Evolutionary conservation across 2,329 filamentous ascomycete genomes (phyloP).

Genomic region (Phaeosphaeriaceae sp.): DNA sequence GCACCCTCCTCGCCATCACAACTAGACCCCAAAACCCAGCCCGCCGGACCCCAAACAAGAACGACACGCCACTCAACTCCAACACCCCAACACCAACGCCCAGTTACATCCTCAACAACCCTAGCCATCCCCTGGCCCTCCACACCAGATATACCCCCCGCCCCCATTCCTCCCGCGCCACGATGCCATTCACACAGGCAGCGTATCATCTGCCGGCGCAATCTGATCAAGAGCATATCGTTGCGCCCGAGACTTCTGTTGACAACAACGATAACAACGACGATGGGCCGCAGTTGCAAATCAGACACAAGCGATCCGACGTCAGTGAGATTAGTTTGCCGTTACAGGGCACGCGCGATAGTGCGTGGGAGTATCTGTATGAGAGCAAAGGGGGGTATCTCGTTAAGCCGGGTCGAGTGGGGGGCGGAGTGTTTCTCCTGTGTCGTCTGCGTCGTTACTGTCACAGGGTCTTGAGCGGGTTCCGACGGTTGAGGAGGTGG

Average conservation of each 20-base stretch:
- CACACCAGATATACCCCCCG: slow-evolving; percentile 12
- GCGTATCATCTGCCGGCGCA: slow-evolving; percentile 1
- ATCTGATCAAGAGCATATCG: too few species aligned
- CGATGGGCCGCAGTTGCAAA: too few species aligned
- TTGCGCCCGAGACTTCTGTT: too few species aligned
- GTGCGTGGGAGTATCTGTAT: slow-evolving; percentile 24
- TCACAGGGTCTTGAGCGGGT: neutral
- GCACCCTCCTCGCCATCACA: slow-evolving; percentile 1
- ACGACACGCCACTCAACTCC: neutral
- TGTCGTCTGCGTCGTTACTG: too few species aligned
- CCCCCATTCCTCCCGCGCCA: slow-evolving; percentile 6
- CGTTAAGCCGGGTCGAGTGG: neutral
- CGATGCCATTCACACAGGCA: neutral
- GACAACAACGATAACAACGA: slow-evolving; percentile 1
- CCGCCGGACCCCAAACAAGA: neutral
- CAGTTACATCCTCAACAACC: slow-evolving; percentile 1
- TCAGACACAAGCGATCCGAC: slow-evolving; percentile 12
- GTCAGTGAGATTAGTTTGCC: slow-evolving; percentile 32
- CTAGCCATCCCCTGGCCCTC: slow-evolving; percentile 18
- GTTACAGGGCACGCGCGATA: slow-evolving; percentile 23
- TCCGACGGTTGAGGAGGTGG: neutral
- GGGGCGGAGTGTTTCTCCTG: too few species aligned
- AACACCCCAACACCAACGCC: neutral
- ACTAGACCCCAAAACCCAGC: neutral
- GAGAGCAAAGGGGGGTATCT: slow-evolving; percentile 11